Evolutionary conservation across 169 alveolate species (phyloP), one percentile per base, ranked within the genome.

Genomic region (Eimeria praecox): DNA sequence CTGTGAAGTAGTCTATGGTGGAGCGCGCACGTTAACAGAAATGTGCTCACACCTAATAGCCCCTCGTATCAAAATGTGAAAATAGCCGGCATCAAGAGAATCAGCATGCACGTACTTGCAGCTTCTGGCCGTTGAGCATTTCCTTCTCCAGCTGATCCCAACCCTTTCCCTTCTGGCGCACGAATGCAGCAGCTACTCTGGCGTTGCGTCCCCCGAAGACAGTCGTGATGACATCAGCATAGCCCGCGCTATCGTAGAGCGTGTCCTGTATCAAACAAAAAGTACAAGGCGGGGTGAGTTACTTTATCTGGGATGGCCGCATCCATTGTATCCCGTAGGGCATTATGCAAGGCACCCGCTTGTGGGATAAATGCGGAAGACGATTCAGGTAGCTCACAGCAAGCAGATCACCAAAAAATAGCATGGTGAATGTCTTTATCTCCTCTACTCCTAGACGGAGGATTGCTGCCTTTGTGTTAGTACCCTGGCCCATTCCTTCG

Each of bases 401-500:
- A 35, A 96, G 71, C 91, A 95, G 97, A 73, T 86, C 97, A 27
- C 97, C 98, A 78, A 97, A 98, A 96, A 98, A 98, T 64, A 92
- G 87, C 95, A 82, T 83, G 49, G 97, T 96, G 62, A 98, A 97
- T 71, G 95, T 96, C 95, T 96, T 96, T 97, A 97, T 97, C 92
- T 98, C 99, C 94, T 97, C 98, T 82, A 99, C 97, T 33, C 99
- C 99, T 40, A 98, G 96, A 30, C 99, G 97, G 97, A 99, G 98
- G 90, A 99, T 97, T 44, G 99, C 99, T 33, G 99, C 98, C 94
- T 98, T 98, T 77, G 99, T 98, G 98, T 99, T 99, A 40, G 98
- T 92, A 33, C 99, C 99, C 69, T 97, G 97, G 33, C 98, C 98
- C 90, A 99, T 97, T 27, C 99, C 99, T 89, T 99, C 99, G 86